Percentiles rank a stretch among this genome's conserved stretches.
Conservation (phyloP, 306 rosid species). For the Astragalus membranaceus region DNA sequence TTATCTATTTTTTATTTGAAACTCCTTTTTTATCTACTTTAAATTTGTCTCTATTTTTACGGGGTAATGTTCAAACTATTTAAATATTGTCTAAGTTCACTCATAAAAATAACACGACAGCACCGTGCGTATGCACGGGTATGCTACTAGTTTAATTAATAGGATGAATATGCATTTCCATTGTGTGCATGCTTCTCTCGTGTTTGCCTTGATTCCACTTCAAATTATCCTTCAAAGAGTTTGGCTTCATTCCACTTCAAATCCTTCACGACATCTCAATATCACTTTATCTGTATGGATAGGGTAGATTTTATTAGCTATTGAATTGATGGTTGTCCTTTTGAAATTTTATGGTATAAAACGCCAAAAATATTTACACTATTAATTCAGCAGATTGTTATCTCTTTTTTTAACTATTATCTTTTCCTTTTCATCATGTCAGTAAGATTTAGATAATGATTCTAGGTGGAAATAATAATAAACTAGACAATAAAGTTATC, state of each 20-base stretch:
- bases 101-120: too few species aligned
- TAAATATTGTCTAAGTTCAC: too few species aligned
- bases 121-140: too few species aligned
- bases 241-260: constrained; percentile 25
- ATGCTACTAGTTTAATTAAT: too few species aligned
- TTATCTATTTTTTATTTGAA: too few species aligned
- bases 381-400: neutral
- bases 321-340: too few species aligned
- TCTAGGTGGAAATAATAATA: neutral
- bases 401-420: neutral
- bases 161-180: constrained; percentile 20
- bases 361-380: neutral
- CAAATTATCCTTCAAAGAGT: neutral
- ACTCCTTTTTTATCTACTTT: too few species aligned
- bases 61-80: too few species aligned
- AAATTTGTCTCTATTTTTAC: too few species aligned
- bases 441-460: constrained; percentile 13
- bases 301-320: too few species aligned
- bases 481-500: neutral
- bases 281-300: neutral
- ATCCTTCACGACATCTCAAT: constrained; percentile 3
- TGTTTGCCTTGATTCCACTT: constrained; percentile 23
- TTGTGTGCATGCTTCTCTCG: constrained; percentile 17
- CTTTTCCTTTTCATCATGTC: constrained; percentile 9
- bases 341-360: neutral